Evolutionary conservation across 805 yeast genomes (phyloP).

Genomic region (Phaffomyces opuntiae): DNA sequence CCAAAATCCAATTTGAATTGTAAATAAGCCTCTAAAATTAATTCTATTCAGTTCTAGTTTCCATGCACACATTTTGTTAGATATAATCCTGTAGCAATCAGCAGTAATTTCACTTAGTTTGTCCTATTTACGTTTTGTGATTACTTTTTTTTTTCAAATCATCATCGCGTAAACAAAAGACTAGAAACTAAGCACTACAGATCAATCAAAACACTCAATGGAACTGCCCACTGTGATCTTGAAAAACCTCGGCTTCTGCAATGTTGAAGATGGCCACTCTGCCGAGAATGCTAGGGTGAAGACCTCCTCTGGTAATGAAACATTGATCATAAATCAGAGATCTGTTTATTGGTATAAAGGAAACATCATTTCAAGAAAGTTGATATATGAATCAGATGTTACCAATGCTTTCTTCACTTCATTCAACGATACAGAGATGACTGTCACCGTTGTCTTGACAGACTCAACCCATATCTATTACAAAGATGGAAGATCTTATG

Average conservation of each 20-base stretch:
- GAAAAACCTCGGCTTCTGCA: conserved; percentile 2
- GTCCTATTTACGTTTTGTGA: not conserved
- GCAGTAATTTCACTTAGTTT: not conserved
- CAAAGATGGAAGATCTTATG: conserved; percentile 49
- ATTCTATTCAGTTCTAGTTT: not conserved
- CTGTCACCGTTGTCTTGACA: conserved; percentile 53
- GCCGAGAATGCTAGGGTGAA: not conserved
- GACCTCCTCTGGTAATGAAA: conserved; percentile 10
- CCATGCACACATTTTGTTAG: no score
- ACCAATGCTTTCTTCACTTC: conserved; percentile 55
- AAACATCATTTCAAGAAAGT: conserved; percentile 39
- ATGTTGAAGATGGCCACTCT: not conserved
- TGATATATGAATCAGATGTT: conserved; percentile 43
- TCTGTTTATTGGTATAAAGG: conserved; percentile 39
- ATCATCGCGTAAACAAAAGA: not conserved
- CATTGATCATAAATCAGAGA: conserved; percentile 10
- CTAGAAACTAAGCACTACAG: not conserved
- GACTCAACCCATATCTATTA: conserved; percentile 60
- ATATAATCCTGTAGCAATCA: not conserved
- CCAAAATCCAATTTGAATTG: conserved; percentile 42
- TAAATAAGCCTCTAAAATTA: not conserved
- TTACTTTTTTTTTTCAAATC: not conserved
- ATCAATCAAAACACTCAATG: not conserved
- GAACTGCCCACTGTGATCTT: conserved; percentile 4
- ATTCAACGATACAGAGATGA: conserved; percentile 32